Evolutionary conservation across 1,284 basidiomycete species (phyloP), one percentile per base, ranked within the genome.

Genomic region (Termitomyces sp.): DNA sequence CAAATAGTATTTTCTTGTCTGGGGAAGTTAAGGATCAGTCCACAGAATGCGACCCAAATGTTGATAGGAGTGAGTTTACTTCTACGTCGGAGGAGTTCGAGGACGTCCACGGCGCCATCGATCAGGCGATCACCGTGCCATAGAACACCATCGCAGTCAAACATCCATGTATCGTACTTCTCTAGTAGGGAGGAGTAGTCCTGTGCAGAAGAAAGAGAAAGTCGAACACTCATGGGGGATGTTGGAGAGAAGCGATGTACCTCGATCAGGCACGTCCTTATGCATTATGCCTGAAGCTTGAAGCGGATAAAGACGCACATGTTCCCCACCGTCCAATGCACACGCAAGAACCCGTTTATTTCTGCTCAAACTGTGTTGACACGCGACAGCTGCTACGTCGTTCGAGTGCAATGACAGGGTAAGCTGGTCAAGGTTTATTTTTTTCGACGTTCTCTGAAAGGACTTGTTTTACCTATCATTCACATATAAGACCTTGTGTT

Each of bases 141-240:
- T 54, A 98, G 80, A 46, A 98, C 96, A 21, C 96, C 96, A 68
- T 99, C 96, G 69, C 94, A 99, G 72, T 99, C 97, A 63, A 97
- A 93, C 66, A 98, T 80, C 82, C 93, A 95, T 19, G 90, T 94
- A 68, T 97, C 94, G 67, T 90, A 93, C 61, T 80, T 81, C 69
- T 91, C 84, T 53, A 95, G 63, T 39, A 92, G 68, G 19, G 69
- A 64, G 53, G 77, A 68, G 64, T 89, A 90, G 59, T 86, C 79
- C 26, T 73, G 70, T 8, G 68, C 59, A 40, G 78, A 65, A 6
- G 75, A 71, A 33, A 85, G 67, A 6, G 75, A 71, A 33, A 85
- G 67, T 46, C 71, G 73, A 47, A 56, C 55, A 49, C 68, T 68
- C 74, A 77, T 77, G 52, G 55, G 65, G 57, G 41, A 31, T 19